A percentile compares a stretch with the other conserved stretches of the same genome.
These are phyloP conservation scores for Tritrichomonas foetus DNA, from an alignment of 208 protist genomes.

Conservation along the genomic window DNA sequence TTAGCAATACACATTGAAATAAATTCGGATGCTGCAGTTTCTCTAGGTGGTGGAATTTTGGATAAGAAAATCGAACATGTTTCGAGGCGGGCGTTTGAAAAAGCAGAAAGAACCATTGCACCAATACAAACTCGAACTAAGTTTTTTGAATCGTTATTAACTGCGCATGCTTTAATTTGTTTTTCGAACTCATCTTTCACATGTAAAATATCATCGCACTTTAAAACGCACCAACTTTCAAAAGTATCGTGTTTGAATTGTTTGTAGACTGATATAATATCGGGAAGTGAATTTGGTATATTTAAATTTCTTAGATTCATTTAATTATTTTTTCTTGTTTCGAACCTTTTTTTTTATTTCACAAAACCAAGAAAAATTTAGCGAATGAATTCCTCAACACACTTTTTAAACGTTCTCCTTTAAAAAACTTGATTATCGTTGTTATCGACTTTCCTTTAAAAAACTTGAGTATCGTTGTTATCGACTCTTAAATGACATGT, in stretches of 20 bases:
- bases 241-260: not conserved
- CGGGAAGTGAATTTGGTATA: not conserved
- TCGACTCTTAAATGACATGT: too few species aligned
- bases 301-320: not conserved
- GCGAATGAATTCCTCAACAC: too few species aligned
- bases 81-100: not conserved
- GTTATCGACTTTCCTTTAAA: too few species aligned
- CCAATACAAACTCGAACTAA: conserved; percentile 2
- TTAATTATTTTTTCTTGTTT: not conserved
- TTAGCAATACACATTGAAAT: not conserved
- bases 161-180: not conserved
- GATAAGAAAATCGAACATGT: not conserved
- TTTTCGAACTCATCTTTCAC: not conserved
- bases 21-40: not conserved
- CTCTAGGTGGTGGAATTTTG: not conserved
- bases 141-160: not conserved
- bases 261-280: not conserved
- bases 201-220: not conserved
- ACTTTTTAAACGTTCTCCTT: too few species aligned
- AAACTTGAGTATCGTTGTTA: too few species aligned
- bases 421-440: too few species aligned
- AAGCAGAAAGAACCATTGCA: not conserved
- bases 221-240: conserved; percentile 38
- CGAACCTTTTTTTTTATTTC: too few species aligned
- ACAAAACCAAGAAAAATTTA: too few species aligned